Conservation (phyloP, 106 monocot species). For the Dioscorea zingiberensis region DNA sequence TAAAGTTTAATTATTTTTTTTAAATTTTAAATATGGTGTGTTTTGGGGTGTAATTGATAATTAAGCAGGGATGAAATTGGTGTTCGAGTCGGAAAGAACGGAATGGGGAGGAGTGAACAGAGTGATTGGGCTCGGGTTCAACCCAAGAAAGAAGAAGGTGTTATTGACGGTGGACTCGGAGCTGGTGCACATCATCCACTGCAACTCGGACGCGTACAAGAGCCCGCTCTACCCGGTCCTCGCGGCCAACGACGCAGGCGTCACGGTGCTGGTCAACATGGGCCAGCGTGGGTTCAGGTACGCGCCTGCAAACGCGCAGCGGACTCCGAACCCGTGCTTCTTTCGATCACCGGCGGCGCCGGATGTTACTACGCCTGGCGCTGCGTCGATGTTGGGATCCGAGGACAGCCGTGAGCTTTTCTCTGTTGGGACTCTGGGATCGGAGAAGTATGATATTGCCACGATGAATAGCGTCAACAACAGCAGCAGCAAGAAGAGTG, state of each 20-base stretch:
- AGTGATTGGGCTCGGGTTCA: slow-evolving; percentile 73
- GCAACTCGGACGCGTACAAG: slow-evolving; percentile 53
- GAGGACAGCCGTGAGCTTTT: slow-evolving; percentile 67
- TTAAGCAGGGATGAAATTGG: slow-evolving; percentile 52
- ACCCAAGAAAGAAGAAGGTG: slow-evolving; percentile 78
- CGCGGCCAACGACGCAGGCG: slow-evolving; percentile 46
- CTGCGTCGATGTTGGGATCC: slow-evolving; percentile 3
- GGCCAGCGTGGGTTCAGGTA: slow-evolving; percentile 69
- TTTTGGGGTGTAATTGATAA: no score
- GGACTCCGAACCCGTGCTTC: slow-evolving; percentile 57
- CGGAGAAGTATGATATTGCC: slow-evolving; percentile 7
- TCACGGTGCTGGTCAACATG: slow-evolving; percentile 56
- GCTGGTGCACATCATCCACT: slow-evolving; percentile 48
- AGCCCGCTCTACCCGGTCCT: slow-evolving; percentile 62
- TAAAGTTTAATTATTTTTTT: no score
- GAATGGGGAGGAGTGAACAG: slow-evolving; percentile 44
- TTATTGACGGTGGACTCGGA: slow-evolving; percentile 71
- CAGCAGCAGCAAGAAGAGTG: not conserved
- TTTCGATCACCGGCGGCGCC: not conserved
- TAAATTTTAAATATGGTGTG: no score
- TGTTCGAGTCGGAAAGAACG: slow-evolving; percentile 37
- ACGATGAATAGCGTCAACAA: slow-evolving; percentile 6
- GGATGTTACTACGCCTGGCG: not conserved
- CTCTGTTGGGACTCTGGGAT: slow-evolving; percentile 42
- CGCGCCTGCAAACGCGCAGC: slow-evolving; percentile 42